These are phyloP conservation scores for Asterochloris sp. DNA, from an alignment of 139 green algal genomes.

Conservation along the genomic window DNA sequence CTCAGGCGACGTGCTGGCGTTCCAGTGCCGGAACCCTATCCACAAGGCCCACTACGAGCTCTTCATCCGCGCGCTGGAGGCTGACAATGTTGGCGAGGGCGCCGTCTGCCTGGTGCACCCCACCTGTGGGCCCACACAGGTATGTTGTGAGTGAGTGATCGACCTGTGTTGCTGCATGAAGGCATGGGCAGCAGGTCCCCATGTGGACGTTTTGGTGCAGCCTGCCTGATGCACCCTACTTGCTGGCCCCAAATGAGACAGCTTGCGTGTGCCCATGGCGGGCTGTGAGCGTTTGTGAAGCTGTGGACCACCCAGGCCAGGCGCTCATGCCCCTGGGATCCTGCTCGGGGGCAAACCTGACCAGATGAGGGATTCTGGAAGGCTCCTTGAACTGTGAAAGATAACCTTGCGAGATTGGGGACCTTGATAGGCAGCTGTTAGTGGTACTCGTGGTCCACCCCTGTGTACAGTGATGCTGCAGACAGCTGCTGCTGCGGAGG, in stretches of 20 bases:
- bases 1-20: constrained; percentile 81
- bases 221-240: constrained; percentile 83
- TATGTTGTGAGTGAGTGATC: background rate
- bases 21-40: constrained; percentile 95
- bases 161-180: background rate
- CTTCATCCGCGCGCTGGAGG: constrained; percentile 83
- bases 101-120: constrained; percentile 87
- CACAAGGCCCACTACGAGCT: constrained; percentile 94
- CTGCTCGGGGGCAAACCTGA: too few species aligned
- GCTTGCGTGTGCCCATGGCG: too few species aligned
- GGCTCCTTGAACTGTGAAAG: too few species aligned
- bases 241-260: constrained; percentile 63
- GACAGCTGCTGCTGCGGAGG: too few species aligned
- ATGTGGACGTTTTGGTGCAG: constrained; percentile 79
- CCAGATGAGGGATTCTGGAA: too few species aligned
- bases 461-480: too few species aligned
- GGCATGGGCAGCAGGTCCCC: constrained; percentile 29
- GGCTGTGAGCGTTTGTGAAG: too few species aligned
- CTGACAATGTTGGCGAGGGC: constrained; percentile 64
- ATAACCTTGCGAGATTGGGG: too few species aligned
- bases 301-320: too few species aligned
- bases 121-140: constrained; percentile 87
- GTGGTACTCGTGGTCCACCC: too few species aligned
- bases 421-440: too few species aligned
- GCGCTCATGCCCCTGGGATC: too few species aligned